Base-by-base conservation (phyloP, 768 basidiomycete genomes). In the Boletus insuetus region DNA sequence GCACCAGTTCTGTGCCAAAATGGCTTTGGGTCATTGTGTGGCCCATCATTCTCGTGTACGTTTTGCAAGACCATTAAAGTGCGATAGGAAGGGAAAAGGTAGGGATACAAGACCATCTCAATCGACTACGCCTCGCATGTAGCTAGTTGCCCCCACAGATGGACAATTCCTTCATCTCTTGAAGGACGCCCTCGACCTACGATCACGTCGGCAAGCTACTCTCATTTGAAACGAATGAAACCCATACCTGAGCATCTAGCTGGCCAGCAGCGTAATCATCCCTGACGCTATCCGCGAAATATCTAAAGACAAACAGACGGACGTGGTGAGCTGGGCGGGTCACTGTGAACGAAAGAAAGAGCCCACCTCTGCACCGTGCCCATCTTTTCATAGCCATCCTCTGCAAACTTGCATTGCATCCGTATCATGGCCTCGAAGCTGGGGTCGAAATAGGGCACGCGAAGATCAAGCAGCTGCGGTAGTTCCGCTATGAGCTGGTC, bases 351-450 rank as follows among this genome's bases (percentile, higher is more conserved):
- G 8, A 37, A 22, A 29, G 34, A 40, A 13, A 20, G 4, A 46
- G 0, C 48, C 19, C 58, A 92, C 86, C 93, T 77, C 72, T 99
- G 96, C 10, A 98, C 95, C 43, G 92, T 87, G 47, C 94, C 89
- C 48, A 98, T 82, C 74, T 94, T 97, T 75, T 98, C 94, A 69
- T 99, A 98, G 0, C 96, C 95, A 64, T 99, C 96, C 71, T 98
- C 93, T 0, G 96, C 95, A 68, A 98, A 98, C 67, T 95, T 94
- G 67, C 91, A 84, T 67, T 99, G 97, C 85, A 97, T 91, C 31
- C 97, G 83, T 60, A 94, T 94, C 96, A 98, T 98, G 44, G 96
- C 92, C 74, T 98, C 97, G 69, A 98, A 98, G 62, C 91, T 94
- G 6, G 97, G 97, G 71, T 98, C 97, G 59, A 98, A 95, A 79